A percentile compares a stretch with the other conserved stretches of the same genome.
Evolutionary conservation across 495 filamentous ascomycete species (phyloP).

Genomic region (Amniculicola lignicola): DNA sequence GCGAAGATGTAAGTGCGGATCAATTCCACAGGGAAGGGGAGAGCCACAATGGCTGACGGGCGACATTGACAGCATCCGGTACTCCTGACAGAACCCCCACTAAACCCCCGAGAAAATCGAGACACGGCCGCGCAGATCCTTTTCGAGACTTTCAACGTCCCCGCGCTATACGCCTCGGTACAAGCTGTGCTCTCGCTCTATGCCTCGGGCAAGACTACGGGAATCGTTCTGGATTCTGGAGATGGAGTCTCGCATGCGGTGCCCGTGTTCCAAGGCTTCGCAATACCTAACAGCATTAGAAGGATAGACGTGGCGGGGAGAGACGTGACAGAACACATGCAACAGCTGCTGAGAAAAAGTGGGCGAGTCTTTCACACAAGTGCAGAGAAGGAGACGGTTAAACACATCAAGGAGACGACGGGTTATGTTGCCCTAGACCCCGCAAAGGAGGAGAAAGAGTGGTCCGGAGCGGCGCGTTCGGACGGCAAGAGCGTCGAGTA

Average conservation of each 20-base stretch:
- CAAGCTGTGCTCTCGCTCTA: slow-evolving; percentile 96
- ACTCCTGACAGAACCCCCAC: slow-evolving; percentile 90
- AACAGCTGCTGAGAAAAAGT: slow-evolving; percentile 83
- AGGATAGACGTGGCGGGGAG: slow-evolving; percentile 97
- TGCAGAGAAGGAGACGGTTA: slow-evolving; percentile 96
- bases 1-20: slow-evolving; percentile 71
- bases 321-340: slow-evolving; percentile 95
- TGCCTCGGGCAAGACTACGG: slow-evolving; percentile 92
- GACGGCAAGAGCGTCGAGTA: slow-evolving; percentile 79
- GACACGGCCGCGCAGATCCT: slow-evolving; percentile 96
- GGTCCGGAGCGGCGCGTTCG: slow-evolving; percentile 61
- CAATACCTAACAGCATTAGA: slow-evolving; percentile 89
- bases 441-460: slow-evolving; percentile 94
- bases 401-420: slow-evolving; percentile 92
- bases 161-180: slow-evolving; percentile 92
- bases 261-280: slow-evolving; percentile 96
- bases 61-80: slow-evolving; percentile 71
- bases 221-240: slow-evolving; percentile 90
- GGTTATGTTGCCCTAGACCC: slow-evolving; percentile 90
- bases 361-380: slow-evolving; percentile 96
- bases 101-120: slow-evolving; percentile 93
- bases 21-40: neutral
- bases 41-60: slow-evolving; percentile 10
- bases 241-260: slow-evolving; percentile 98
- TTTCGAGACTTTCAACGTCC: slow-evolving; percentile 98